Conservation (phyloP, 1,284 basidiomycete genomes). For the Wallemia hederae region DNA sequence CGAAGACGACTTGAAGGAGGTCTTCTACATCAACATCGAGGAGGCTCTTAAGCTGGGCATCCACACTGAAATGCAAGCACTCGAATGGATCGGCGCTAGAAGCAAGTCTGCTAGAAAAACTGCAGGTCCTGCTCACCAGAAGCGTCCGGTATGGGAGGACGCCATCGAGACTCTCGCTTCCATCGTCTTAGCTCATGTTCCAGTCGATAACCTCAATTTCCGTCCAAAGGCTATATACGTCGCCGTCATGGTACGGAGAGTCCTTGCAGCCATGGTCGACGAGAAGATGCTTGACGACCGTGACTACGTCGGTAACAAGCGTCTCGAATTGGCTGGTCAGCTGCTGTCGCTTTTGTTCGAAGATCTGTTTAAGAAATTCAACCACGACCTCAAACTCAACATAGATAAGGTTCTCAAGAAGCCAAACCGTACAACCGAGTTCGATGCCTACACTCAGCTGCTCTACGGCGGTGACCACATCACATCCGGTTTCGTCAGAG, state of each 20-base stretch:
- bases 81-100: slow-evolving; percentile 77
- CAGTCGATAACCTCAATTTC: slow-evolving; percentile 71
- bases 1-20: slow-evolving; percentile 59
- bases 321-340: slow-evolving; percentile 93
- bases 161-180: slow-evolving; percentile 86
- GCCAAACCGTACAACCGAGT: slow-evolving; percentile 74
- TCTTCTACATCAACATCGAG: slow-evolving; percentile 77
- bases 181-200: slow-evolving; percentile 88
- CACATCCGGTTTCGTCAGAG: slow-evolving; percentile 82
- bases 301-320: slow-evolving; percentile 98
- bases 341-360: slow-evolving; percentile 85
- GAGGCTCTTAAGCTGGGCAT: slow-evolving; percentile 72
- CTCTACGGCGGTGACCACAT: slow-evolving; percentile 38
- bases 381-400: slow-evolving; percentile 73
- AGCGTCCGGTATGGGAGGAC: slow-evolving; percentile 70
- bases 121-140: slow-evolving; percentile 21
- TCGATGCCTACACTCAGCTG: slow-evolving; percentile 60
- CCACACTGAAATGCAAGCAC: slow-evolving; percentile 72
- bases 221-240: slow-evolving; percentile 89
- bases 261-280: slow-evolving; percentile 87
- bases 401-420: slow-evolving; percentile 98
- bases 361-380: slow-evolving; percentile 97
- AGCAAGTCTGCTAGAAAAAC: slow-evolving; percentile 65
- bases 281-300: slow-evolving; percentile 93
- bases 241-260: slow-evolving; percentile 86